These are phyloP conservation scores for Quercus gilva DNA, from an alignment of 306 rosid species.

Conservation along the genomic window DNA sequence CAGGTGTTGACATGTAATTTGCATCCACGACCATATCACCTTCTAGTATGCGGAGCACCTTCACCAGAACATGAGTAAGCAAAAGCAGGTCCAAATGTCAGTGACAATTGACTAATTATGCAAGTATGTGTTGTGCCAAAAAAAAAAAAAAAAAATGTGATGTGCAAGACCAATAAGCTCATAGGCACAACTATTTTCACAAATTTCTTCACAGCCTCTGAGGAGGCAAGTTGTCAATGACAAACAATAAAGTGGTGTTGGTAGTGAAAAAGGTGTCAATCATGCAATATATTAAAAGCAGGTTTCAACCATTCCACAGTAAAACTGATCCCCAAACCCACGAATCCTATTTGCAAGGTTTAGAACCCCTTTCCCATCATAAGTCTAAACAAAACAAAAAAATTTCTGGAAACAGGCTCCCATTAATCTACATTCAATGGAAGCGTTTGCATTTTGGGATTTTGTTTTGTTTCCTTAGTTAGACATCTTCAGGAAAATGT, in stretches of 20 bases:
- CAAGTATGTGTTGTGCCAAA: background rate
- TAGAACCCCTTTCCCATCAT: too few relatives aligned
- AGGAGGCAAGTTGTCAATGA: too few relatives aligned
- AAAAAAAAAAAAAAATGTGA: background rate
- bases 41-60: constrained; percentile 95
- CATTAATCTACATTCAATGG: background rate
- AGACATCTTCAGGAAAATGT: background rate
- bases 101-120: background rate
- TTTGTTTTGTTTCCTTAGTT: background rate
- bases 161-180: too few relatives aligned
- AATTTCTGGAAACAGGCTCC: background rate
- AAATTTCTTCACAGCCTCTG: too few relatives aligned
- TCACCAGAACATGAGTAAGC: constrained; percentile 13
- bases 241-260: too few relatives aligned
- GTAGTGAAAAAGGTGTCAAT: too few relatives aligned
- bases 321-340: too few relatives aligned
- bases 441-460: background rate
- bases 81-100: background rate
- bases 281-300: too few relatives aligned
- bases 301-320: too few relatives aligned
- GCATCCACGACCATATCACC: constrained; percentile 92
- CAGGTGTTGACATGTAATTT: constrained; percentile 56
- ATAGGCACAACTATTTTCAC: too few relatives aligned
- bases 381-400: background rate
- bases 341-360: too few relatives aligned